A percentile compares a stretch with the other conserved stretches of the same genome.
Evolutionary conservation across 805 yeast genomes (phyloP).

Genomic region (Cephaloascus fragrans): DNA sequence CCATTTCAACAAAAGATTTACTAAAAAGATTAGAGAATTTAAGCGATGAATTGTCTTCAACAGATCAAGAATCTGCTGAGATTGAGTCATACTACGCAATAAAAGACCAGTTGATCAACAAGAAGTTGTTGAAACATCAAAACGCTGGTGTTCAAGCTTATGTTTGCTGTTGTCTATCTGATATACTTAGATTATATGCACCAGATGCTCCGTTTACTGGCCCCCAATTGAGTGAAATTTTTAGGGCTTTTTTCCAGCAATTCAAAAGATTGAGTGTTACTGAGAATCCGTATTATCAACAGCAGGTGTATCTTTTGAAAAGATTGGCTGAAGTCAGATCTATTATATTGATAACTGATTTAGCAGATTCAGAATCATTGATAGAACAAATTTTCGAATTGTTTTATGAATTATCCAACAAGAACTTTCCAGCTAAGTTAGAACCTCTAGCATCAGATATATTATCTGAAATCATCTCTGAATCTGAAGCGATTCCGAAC

Average conservation of each 20-base stretch:
- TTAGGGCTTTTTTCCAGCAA: constrained; percentile 56
- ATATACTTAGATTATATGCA: constrained; percentile 67
- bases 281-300: constrained; percentile 51
- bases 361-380: constrained; percentile 50
- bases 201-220: constrained; percentile 86
- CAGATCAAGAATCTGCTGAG: constrained; percentile 54
- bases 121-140: constrained; percentile 48
- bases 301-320: constrained; percentile 56
- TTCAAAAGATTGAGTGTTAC: constrained; percentile 39
- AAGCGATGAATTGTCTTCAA: constrained; percentile 50
- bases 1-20: constrained; percentile 55
- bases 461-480: constrained; percentile 66
- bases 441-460: constrained; percentile 61
- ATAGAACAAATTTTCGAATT: constrained; percentile 47
- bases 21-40: constrained; percentile 38
- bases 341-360: constrained; percentile 63
- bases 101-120: constrained; percentile 43
- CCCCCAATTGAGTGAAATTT: constrained; percentile 49
- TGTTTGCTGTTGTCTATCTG: constrained; percentile 66
- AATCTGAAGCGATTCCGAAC: constrained; percentile 54
- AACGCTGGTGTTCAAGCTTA: constrained; percentile 64
- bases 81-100: constrained; percentile 31
- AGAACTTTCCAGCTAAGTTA: constrained; percentile 38
- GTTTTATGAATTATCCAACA: constrained; percentile 44
- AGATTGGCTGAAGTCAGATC: constrained; percentile 69